Base-by-base conservation (phyloP, 345 rosid species). In the Cardamine resedifolia region DNA sequence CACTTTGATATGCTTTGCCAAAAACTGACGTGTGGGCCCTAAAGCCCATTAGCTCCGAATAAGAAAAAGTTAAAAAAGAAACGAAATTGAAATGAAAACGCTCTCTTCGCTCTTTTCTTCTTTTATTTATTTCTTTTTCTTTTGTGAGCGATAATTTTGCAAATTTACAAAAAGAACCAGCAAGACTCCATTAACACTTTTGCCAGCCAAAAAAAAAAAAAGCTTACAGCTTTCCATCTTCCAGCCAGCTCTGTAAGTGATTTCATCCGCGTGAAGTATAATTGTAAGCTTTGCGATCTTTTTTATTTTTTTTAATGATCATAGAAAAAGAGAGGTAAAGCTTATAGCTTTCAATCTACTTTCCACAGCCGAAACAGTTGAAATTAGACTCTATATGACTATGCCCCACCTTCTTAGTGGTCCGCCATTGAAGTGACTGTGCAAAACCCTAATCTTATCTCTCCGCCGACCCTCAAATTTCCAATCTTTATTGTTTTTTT, bases 371-470 rank as follows among this genome's bases (percentile, higher is more conserved):
- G 55, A 68, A 75, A 69, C 79, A 76, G 75, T 76, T 69, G 71
- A 76, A 76, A 45, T 50, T 67, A 41, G 55, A 44, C 21, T 12
- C 14, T 24, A 28, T 50, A 41, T 31, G 51, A 45, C 43, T 36
- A 71, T 71, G 80, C 15, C 81, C 81, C 78, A 78, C 81, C 49
- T 58, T 48, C 64, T 53, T 39, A 78, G 73, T 78, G 78, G 81
- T 78, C 75, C 78, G 75, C 78, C 74, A 63, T 73, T 41, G 71
- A 64, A 78, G 71, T 71, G 77, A 66, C 55, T 77, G 30, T 71
- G 51, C 48, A 20, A 77, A 77, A 60, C 77, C 76, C 76, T 77
- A 66, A 33, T 68, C 65, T 67, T 68, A 53, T 78, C 59, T 72
- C 70, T 72, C 45, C 34, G 62, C 80, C 73, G 73, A 70, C 69